A percentile compares a stretch with the other conserved stretches of the same genome.
These are phyloP conservation scores for Spizellomyces sp. DNA, from an alignment of 192 early-diverging fungal species.

Conservation along the genomic window DNA sequence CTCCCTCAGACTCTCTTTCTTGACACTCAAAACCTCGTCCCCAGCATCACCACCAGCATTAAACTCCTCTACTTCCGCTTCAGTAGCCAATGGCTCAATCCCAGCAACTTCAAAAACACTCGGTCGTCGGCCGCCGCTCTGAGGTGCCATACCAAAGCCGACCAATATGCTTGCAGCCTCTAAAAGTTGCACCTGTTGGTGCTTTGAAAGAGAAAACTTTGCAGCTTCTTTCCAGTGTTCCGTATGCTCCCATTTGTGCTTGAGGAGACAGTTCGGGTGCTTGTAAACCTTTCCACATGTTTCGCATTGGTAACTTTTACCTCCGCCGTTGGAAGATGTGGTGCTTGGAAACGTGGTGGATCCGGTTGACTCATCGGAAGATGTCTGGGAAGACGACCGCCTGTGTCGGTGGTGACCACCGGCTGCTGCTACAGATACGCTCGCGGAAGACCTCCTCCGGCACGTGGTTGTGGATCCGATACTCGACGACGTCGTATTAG, in stretches of 20 bases:
- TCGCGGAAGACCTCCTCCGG: neutral
- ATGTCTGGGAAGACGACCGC: neutral
- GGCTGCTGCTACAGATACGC: neutral
- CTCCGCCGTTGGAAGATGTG: neutral
- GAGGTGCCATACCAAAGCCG: constrained; percentile 40
- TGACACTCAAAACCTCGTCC: neutral
- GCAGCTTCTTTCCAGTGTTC: constrained; percentile 62
- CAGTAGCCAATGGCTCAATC: neutral
- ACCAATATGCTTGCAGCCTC: constrained; percentile 68
- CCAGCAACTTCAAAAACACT: constrained; percentile 18
- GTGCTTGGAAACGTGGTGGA: neutral
- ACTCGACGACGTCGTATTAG: neutral
- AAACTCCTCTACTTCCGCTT: constrained; percentile 21
- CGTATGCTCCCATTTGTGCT: constrained; percentile 74
- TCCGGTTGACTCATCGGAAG: neutral
- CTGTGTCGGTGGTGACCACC: neutral
- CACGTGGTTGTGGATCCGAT: constrained; percentile 1
- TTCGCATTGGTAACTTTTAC: constrained; percentile 44
- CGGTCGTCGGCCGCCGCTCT: neutral
- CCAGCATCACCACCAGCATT: constrained; percentile 6
- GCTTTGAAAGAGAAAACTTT: constrained; percentile 63
- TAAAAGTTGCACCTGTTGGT: constrained; percentile 69
- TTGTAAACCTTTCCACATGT: constrained; percentile 70
- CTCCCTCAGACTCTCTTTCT: too few relatives aligned
- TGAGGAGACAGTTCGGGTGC: constrained; percentile 62